phyloP scores from a whole-genome alignment of 2,329 filamentous ascomycete species.

The Fusarium subglutinans region DNA sequence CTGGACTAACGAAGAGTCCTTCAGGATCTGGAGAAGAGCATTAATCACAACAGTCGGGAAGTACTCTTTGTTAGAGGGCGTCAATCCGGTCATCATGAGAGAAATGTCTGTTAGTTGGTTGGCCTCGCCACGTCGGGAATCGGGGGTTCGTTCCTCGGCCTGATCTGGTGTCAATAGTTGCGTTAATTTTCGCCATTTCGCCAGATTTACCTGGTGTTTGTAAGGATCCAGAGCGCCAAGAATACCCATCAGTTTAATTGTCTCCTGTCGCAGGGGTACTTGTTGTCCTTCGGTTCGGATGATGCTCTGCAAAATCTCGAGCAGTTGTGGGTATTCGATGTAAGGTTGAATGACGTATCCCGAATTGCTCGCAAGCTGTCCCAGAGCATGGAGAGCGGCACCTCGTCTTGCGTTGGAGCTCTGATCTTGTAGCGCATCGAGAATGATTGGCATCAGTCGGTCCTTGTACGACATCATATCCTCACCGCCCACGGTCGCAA shows the following conservation, averaged over 20 bases:
- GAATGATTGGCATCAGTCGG: conserved; percentile 64
- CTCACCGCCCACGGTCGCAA: conserved; percentile 92
- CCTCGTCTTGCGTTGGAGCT: conserved; percentile 90
- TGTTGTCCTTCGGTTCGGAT: conserved; percentile 90
- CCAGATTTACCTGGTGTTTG: conserved; percentile 75
- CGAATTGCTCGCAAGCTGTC: conserved; percentile 92
- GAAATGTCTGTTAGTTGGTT: conserved; percentile 88
- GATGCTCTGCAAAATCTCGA: conserved; percentile 92
- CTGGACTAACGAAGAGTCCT: conserved; percentile 87
- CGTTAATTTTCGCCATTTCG: neutral
- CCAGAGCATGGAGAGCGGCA: conserved; percentile 88
- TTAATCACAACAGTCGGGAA: conserved; percentile 98
- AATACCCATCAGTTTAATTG: conserved; percentile 96
- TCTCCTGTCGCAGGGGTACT: conserved; percentile 86
- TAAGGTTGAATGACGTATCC: conserved; percentile 98
- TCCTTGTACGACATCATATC: conserved; percentile 94
- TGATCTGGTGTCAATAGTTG: conserved; percentile 57
- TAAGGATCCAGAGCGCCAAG: conserved; percentile 95
- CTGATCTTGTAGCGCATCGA: conserved; percentile 85
- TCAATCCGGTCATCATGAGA: conserved; percentile 96
- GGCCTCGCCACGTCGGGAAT: conserved; percentile 71
- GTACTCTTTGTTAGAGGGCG: conserved; percentile 97
- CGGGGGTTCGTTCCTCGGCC: conserved; percentile 88
- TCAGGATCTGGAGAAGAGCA: conserved; percentile 89
- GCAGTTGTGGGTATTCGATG: conserved; percentile 90